Evolutionary conservation across 148 eudicot genomes (phyloP), one percentile per base, ranked within the genome.

Genomic region (Nyssa sinensis): DNA sequence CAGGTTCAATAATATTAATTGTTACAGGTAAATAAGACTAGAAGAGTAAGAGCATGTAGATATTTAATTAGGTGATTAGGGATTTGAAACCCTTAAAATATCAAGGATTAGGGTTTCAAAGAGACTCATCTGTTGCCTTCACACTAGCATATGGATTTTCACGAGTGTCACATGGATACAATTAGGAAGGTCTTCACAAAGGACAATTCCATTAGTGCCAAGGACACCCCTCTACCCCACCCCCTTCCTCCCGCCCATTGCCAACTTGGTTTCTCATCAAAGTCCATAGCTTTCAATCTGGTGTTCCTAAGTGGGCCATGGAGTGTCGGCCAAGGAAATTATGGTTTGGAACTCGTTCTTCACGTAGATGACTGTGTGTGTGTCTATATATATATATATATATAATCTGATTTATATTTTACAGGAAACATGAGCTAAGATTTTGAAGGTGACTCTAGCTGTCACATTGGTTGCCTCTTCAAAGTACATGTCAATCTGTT

Each of bases 151-250:
- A 33, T 41, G 60, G 37, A 62, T 51, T 66, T 72, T 16, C 27
- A n/a, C n/a, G n/a, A 72, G 34, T 32, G 67, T 11, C 68, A 69
- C 79, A 68, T 78, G 76, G 72, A 64, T 64, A 59, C 62, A 72
- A 78, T 66, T 72, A 59, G 67, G 67, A 66, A 66, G 39, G 61
- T 30, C 60, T 37, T 17, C 73, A 62, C 63, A 76, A 70, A 62
- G 60, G 62, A 34, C 74, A 34, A 70, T 14, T 69, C 77, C 73
- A 60, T 66, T 72, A 34, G 61, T 67, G 77, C 49, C 66, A 28
- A 73, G 72, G 61, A 67, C 47, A 61, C n/a, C 6, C 75, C 64
- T 37, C 51, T 70, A 51, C 74, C 62, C 66, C 75, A 70, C 74
- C 31, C 71, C 7, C 11, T n/a, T 67, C 75, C 68, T 66, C 23